Percentiles rank a stretch among this genome's conserved stretches.
Conservation (phyloP, 192 early-diverging fungal species). For the Hyaloraphidium curvatum region DNA sequence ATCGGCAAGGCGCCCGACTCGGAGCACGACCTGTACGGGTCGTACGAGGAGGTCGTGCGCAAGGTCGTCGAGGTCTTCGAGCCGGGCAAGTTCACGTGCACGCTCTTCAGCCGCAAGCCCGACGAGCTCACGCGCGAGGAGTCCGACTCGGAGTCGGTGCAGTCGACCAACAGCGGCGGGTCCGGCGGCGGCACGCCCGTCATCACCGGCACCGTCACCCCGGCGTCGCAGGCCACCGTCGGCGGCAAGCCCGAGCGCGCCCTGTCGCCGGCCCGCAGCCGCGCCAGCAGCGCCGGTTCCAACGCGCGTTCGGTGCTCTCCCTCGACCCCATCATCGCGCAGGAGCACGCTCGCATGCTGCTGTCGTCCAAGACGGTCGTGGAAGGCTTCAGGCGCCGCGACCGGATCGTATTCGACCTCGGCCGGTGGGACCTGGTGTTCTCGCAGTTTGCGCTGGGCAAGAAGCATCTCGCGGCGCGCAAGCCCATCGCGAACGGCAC, state of each 20-base stretch:
- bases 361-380: slow-evolving; percentile 21
- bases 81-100: slow-evolving; percentile 55
- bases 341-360: neutral
- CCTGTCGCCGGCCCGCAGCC: neutral
- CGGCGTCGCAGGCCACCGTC: neutral
- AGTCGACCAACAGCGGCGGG: slow-evolving; percentile 18
- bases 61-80: slow-evolving; percentile 70
- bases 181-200: slow-evolving; percentile 9
- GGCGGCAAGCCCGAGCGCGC: neutral
- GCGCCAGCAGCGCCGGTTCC: neutral
- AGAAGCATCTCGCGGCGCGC: no score
- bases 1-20: slow-evolving; percentile 15
- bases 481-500: no score
- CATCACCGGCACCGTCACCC: neutral
- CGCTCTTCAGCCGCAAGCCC: slow-evolving; percentile 36
- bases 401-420: slow-evolving; percentile 63
- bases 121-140: slow-evolving; percentile 16
- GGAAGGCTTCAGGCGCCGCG: slow-evolving; percentile 36
- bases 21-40: slow-evolving; percentile 17
- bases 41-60: slow-evolving; percentile 44
- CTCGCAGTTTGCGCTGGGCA: slow-evolving; percentile 53
- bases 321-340: slow-evolving; percentile 10
- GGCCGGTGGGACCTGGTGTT: slow-evolving; percentile 62
- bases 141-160: slow-evolving; percentile 14
- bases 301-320: slow-evolving; percentile 6